Evolutionary conservation across 768 basidiomycete species (phyloP), one percentile per base, ranked within the genome.

Genomic region (Lactarius sanguifluus): DNA sequence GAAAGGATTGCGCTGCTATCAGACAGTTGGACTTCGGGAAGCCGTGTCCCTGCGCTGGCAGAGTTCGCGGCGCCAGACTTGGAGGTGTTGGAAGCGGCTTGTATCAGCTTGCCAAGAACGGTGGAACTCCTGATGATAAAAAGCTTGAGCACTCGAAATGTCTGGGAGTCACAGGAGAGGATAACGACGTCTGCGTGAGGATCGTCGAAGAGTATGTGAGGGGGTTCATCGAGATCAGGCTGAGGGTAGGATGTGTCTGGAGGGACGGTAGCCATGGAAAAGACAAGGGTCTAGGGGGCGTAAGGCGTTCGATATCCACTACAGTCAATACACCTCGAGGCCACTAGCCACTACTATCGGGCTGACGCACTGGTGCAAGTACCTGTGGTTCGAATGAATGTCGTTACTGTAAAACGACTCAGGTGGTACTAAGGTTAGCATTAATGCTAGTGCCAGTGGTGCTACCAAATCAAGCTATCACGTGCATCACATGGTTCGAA

Each of bases 101-200:
- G 40, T 32, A 65, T 34, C 13, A 28, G 20, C 3, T 50, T 28
- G 41, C 71, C 70, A 67, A 83, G 77, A 20, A 83, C 73, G 1
- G 79, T 71, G 15, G 81, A 83, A 5, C 80, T 78, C 64, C 74
- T 78, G 41, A 76, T 75, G 43, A 85, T 69, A 41, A 81, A 77
- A 54, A 79, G 65, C 55, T 77, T 79, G 71, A 81, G 78, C 41
- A 84, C 75, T 40, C 77, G 79, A 70, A 85, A 84, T 10, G 76
- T 69, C 2, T 78, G 76, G 10, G 76, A 77, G 62, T 85, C 82
- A 1, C 75, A 70, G 12, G 82, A 78, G 55, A 76, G 77, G 43
- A 84, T 72, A 52, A 80, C 74, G 65, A 82, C 71, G 67, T 83
- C 81, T 9, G 80, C 81, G 18, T 79, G 77, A 25, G 62, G 71